Evolutionary conservation across 768 basidiomycete genomes (phyloP), one percentile per base, ranked within the genome.

Genomic region (Hericium erinaceus): DNA sequence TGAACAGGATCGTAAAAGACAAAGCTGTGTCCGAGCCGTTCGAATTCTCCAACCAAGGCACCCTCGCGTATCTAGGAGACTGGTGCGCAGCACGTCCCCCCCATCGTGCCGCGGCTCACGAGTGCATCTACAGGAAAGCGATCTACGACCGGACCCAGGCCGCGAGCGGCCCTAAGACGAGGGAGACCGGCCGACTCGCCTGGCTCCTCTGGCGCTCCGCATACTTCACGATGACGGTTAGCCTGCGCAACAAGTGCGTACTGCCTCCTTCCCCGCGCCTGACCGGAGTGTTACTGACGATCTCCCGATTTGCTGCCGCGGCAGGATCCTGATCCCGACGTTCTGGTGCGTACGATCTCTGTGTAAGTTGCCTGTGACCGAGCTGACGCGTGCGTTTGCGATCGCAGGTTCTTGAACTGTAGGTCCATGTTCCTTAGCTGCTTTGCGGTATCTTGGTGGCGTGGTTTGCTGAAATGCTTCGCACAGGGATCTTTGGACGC

Each of bases 191-290:
- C 26, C 77, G 85, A 39, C 60, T 87, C 40, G 88, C 88, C 11
- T 90, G 87, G 87, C 73, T 90, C 37, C 73, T 90, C 51, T 90
- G 88, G 88, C 76, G 88, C 55, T 85, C 84, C 16, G 87, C 89
- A 2, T 91, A 92, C 70, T 87, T 89, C 68, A 86, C 85, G 5
- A 81, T 81, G 80, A 87, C 87, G 4, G 68, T 91, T 55, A 88
- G 85, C 65, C 58, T 79, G 60, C 75, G 86, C 68, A 89, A 89
- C 70, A 87, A 83, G 83, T 83, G 61, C 64, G 78, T 76, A 49
- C 48, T 41, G 11, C 26, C 12, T 33, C 39, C 15, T 46, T 20
- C 16, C 33, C 33, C 33, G 33, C 41, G 7, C n/a, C 28, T 15
- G 40, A 10, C 33, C 4, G 33, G 33, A 33, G 33, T 33, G 33